Conservation (phyloP, 139 green algal species). For the Chlorella sorokiniana region DNA sequence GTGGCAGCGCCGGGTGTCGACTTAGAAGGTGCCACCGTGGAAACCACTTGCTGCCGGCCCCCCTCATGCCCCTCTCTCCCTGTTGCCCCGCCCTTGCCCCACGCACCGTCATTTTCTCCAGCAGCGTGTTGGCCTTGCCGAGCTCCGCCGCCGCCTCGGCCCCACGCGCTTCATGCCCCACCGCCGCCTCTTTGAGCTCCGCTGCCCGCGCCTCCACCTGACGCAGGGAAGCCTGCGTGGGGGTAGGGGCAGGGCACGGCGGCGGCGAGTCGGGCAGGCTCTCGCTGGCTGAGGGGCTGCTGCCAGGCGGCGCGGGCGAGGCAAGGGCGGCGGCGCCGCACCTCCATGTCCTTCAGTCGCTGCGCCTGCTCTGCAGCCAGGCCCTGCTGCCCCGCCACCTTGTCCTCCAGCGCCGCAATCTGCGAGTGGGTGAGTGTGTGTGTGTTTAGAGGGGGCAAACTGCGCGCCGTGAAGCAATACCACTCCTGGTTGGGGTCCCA, state of each 20-base stretch:
- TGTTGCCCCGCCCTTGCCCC: neutral
- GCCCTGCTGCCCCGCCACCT: conserved; percentile 66
- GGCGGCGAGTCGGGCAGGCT: neutral
- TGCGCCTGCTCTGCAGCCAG: conserved; percentile 65
- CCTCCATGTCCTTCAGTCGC: conserved; percentile 69
- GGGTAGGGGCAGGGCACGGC: neutral
- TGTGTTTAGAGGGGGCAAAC: neutral
- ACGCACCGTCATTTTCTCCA: conserved; percentile 80
- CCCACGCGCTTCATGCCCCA: conserved; percentile 48
- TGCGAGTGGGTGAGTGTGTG: neutral
- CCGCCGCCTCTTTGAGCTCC: conserved; percentile 65
- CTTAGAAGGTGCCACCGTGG: neutral
- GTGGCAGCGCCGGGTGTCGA: neutral
- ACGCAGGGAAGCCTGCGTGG: conserved; percentile 16
- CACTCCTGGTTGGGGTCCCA: too few species aligned
- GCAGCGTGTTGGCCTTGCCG: conserved; percentile 76
- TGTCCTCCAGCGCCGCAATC: conserved; percentile 71
- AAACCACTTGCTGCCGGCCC: neutral
- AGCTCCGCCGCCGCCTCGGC: conserved; percentile 72
- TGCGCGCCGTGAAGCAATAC: too few species aligned
- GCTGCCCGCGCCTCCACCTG: conserved; percentile 61
- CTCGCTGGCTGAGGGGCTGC: neutral
- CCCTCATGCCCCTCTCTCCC: neutral
- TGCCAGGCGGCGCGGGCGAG: too few species aligned
- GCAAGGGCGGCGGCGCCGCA: too few species aligned